These are phyloP conservation scores for Galeopsis tetrahit DNA, from an alignment of 257 asterid genomes.

Conservation along the genomic window DNA sequence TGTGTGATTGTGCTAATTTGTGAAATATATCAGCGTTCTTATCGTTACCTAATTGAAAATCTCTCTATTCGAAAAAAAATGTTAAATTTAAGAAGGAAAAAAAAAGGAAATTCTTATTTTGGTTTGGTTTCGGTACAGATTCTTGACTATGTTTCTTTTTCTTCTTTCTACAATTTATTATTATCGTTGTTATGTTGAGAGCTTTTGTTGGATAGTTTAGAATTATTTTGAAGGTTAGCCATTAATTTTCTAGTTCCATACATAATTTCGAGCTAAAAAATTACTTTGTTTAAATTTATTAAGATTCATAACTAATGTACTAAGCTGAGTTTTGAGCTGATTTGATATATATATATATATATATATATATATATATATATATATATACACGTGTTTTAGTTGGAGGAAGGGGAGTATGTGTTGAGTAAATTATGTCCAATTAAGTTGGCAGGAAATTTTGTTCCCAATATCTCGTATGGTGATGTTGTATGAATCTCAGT, in stretches of 20 bases:
- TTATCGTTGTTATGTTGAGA: not conserved
- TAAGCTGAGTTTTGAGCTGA: not conserved
- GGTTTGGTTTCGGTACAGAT: not conserved
- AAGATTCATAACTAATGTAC: not conserved
- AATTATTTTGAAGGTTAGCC: slow-evolving; percentile 2
- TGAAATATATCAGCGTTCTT: not conserved
- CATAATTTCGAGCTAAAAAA: not conserved
- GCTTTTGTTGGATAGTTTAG: not conserved
- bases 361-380: too few relatives aligned
- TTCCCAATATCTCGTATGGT: not conserved
- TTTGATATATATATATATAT: not conserved
- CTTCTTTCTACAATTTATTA: not conserved
- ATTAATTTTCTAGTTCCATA: not conserved
- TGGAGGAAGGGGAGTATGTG: not conserved
- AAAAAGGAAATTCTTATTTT: not conserved
- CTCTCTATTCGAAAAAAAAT: not conserved
- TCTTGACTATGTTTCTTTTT: not conserved
- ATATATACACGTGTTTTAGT: not conserved
- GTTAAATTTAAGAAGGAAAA: not conserved
- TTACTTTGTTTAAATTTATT: not conserved
- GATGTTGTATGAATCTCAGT: not conserved
- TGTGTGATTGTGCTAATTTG: not conserved
- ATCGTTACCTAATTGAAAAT: not conserved
- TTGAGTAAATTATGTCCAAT: not conserved
- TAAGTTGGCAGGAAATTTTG: not conserved